Evolutionary conservation across 1,284 basidiomycete genomes (phyloP).

Genomic region (Cutaneotrichosporon arboriforme): DNA sequence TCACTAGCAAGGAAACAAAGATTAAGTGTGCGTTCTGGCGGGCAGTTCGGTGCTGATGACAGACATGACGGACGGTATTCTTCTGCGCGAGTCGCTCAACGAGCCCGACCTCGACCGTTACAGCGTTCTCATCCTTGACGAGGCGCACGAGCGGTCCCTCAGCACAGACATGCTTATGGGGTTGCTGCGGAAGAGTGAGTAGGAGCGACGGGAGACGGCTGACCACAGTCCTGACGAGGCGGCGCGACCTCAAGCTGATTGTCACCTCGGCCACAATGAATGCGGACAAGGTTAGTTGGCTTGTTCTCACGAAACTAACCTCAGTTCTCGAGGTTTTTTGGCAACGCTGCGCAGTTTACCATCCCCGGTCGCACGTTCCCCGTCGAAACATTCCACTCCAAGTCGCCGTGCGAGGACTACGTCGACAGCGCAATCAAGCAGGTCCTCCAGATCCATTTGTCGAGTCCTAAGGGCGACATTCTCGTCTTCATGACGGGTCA

Average conservation of each 20-base stretch:
- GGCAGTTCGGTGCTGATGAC: slow-evolving; percentile 16
- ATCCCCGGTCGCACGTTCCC: slow-evolving; percentile 99
- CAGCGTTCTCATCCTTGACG: slow-evolving; percentile 91
- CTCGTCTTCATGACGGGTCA: slow-evolving; percentile 99
- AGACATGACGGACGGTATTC: slow-evolving; percentile 98
- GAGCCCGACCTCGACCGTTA: slow-evolving; percentile 94
- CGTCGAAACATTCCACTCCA: slow-evolving; percentile 91
- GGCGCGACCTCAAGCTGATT: slow-evolving; percentile 89
- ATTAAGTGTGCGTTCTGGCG: slow-evolving; percentile 71
- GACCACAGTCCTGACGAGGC: slow-evolving; percentile 70
- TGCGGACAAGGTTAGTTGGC: slow-evolving; percentile 70
- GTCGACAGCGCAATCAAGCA: slow-evolving; percentile 98
- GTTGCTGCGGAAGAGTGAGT: slow-evolving; percentile 79
- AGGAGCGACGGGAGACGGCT: background rate
- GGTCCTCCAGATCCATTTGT: slow-evolving; percentile 91
- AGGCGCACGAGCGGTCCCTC: slow-evolving; percentile 92
- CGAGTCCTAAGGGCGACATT: slow-evolving; percentile 89
- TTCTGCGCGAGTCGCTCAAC: slow-evolving; percentile 89
- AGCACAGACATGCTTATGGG: slow-evolving; percentile 98
- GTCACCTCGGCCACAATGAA: slow-evolving; percentile 99
- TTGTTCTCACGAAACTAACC: background rate
- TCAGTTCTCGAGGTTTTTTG: slow-evolving; percentile 90
- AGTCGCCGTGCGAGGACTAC: slow-evolving; percentile 97
- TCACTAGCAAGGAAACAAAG: slow-evolving; percentile 82
- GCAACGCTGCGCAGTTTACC: slow-evolving; percentile 88